These are phyloP conservation scores for Fragilaria crotonensis DNA, from an alignment of 108 stramenopile species.

Conservation along the genomic window DNA sequence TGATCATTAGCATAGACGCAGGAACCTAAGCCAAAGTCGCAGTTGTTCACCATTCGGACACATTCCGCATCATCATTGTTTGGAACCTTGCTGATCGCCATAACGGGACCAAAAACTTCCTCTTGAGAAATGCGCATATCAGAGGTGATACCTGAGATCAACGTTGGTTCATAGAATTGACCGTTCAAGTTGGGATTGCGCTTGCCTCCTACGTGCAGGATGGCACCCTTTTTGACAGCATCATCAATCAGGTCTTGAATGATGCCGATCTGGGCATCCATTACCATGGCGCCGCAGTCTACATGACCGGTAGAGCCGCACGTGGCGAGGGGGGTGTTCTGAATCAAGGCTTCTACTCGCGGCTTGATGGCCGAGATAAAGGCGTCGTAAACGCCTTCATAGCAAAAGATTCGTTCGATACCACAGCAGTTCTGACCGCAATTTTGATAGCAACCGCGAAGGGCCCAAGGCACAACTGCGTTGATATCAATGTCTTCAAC, in stretches of 20 bases:
- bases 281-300: slow-evolving; percentile 93
- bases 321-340: slow-evolving; percentile 65
- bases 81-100: slow-evolving; percentile 90
- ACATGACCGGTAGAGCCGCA: slow-evolving; percentile 45
- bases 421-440: slow-evolving; percentile 98
- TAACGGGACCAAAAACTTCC: slow-evolving; percentile 98
- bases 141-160: slow-evolving; percentile 74
- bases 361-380: slow-evolving; percentile 55
- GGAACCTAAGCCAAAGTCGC: slow-evolving; percentile 90
- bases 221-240: slow-evolving; percentile 94
- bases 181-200: slow-evolving; percentile 54
- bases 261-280: slow-evolving; percentile 74
- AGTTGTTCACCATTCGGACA: slow-evolving; percentile 79
- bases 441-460: slow-evolving; percentile 96
- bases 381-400: slow-evolving; percentile 76
- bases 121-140: slow-evolving; percentile 93
- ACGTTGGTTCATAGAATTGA: slow-evolving; percentile 94
- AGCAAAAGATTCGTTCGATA: slow-evolving; percentile 94
- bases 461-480: slow-evolving; percentile 81
- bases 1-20: slow-evolving; percentile 79
- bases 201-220: slow-evolving; percentile 85
- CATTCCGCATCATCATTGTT: slow-evolving; percentile 78
- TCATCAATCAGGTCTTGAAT: slow-evolving; percentile 92
- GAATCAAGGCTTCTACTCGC: slow-evolving; percentile 60
- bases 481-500: slow-evolving; percentile 83